These are phyloP conservation scores for Raffaelea albimanens DNA, from an alignment of 2,329 filamentous ascomycete genomes.

Conservation along the genomic window DNA sequence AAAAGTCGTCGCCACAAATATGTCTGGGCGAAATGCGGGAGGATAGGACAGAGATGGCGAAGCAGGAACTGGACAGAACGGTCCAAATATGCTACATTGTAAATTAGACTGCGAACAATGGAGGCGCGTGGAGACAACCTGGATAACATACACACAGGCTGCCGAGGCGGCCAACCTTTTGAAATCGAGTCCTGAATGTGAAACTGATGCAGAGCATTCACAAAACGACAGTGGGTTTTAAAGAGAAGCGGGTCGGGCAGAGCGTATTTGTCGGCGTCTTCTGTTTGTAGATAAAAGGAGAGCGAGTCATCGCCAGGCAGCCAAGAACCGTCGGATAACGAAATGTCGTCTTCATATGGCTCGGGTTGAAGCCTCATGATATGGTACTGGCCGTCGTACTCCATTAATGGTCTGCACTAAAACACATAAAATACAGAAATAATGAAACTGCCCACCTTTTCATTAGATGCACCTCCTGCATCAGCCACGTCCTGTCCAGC, in stretches of 20 bases:
- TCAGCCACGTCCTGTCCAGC: background rate
- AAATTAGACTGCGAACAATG: background rate
- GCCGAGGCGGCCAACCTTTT: background rate
- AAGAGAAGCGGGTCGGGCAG: slow-evolving; percentile 1
- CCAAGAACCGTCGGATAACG: background rate
- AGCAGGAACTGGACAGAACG: slow-evolving; percentile 1
- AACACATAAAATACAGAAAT: background rate
- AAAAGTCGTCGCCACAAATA: slow-evolving; percentile 1
- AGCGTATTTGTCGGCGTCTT: background rate
- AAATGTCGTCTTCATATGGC: background rate
- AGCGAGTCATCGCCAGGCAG: background rate
- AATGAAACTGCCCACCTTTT: background rate
- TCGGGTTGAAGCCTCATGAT: slow-evolving; percentile 1
- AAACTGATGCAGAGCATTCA: slow-evolving; percentile 2
- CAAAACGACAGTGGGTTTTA: background rate
- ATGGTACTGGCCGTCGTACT: background rate
- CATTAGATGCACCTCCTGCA: background rate
- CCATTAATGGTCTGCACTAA: background rate
- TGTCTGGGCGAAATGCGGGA: background rate
- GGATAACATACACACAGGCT: background rate
- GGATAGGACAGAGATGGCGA: background rate
- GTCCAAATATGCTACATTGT: background rate
- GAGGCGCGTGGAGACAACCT: background rate
- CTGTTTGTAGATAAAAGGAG: background rate
- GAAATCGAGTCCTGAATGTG: background rate